Evolutionary conservation across 1,284 basidiomycete species (phyloP).

Genomic region (Rhizoctonia solani): DNA sequence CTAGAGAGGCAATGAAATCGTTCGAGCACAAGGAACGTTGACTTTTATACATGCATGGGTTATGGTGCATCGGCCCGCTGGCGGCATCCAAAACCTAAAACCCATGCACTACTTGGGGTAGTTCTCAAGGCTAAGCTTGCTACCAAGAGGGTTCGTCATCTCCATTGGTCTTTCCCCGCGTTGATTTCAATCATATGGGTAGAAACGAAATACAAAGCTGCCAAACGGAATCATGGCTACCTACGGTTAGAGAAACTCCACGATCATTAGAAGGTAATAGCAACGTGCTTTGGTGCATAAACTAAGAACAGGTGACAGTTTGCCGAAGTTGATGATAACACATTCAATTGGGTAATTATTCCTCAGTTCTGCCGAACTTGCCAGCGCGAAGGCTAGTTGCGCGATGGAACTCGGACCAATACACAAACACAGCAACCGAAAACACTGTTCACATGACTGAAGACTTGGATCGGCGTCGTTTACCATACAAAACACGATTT

Average conservation of each 20-base stretch:
- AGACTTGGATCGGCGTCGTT: conserved; percentile 24
- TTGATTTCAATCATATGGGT: background rate
- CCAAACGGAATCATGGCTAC: too few relatives aligned
- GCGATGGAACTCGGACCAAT: background rate
- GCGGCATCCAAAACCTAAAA: background rate
- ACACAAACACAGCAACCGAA: background rate
- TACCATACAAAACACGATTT: conserved; percentile 66
- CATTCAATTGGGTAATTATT: background rate
- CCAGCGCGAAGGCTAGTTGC: background rate
- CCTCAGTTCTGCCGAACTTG: conserved; percentile 25
- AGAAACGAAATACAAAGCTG: too few relatives aligned
- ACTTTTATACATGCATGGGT: too few relatives aligned
- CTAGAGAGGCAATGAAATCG: too few relatives aligned
- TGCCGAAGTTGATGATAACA: background rate
- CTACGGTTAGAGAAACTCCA: background rate
- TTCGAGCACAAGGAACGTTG: too few relatives aligned
- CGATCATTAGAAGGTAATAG: background rate
- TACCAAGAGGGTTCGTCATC: background rate
- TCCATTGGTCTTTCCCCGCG: background rate
- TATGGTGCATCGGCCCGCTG: background rate
- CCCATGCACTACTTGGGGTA: background rate
- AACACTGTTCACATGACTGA: background rate
- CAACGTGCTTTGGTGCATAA: background rate
- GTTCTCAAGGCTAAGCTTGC: background rate
- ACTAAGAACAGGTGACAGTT: background rate